A percentile compares a stretch with the other conserved stretches of the same genome.
phyloP scores from a whole-genome alignment of 2,329 filamentous ascomycete genomes.

The Cladophialophora chaetospira region DNA sequence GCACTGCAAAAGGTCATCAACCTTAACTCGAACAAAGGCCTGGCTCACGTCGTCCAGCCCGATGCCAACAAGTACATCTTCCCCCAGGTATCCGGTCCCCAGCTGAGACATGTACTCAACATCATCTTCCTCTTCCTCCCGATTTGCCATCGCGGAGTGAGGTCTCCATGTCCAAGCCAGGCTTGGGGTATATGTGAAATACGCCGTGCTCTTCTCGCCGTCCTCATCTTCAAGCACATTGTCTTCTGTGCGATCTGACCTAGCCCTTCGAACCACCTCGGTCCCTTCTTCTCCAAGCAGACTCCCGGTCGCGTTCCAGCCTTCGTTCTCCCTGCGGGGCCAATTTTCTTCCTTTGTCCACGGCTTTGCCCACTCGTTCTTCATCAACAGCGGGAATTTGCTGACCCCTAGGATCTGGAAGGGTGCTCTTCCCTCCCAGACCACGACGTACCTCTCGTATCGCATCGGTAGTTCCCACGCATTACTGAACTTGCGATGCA shows the following conservation, averaged over 20 bases:
- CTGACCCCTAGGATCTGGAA: slow-evolving; percentile 42
- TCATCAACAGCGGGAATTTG: slow-evolving; percentile 39
- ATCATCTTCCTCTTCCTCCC: slow-evolving; percentile 19
- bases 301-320: slow-evolving; percentile 3
- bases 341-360: slow-evolving; percentile 41
- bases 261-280: slow-evolving; percentile 2
- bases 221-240: neutral
- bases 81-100: slow-evolving; percentile 41
- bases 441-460: slow-evolving; percentile 43
- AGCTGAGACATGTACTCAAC: slow-evolving; percentile 39
- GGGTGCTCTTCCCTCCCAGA: slow-evolving; percentile 41
- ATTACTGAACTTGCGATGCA: slow-evolving; percentile 44
- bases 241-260: neutral
- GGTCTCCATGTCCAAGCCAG: slow-evolving; percentile 41
- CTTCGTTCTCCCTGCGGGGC: slow-evolving; percentile 23
- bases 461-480: slow-evolving; percentile 39
- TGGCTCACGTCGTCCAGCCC: slow-evolving; percentile 43
- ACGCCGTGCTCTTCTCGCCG: slow-evolving; percentile 34
- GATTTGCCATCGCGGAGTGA: slow-evolving; percentile 6
- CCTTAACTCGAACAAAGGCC: slow-evolving; percentile 39
- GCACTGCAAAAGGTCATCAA: slow-evolving; percentile 40
- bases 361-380: slow-evolving; percentile 41
- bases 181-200: slow-evolving; percentile 45
- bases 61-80: slow-evolving; percentile 44
- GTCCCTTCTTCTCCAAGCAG: slow-evolving; percentile 1